These are phyloP conservation scores for Citrullus colocynthis DNA, from an alignment of 306 rosid genomes.

Conservation along the genomic window DNA sequence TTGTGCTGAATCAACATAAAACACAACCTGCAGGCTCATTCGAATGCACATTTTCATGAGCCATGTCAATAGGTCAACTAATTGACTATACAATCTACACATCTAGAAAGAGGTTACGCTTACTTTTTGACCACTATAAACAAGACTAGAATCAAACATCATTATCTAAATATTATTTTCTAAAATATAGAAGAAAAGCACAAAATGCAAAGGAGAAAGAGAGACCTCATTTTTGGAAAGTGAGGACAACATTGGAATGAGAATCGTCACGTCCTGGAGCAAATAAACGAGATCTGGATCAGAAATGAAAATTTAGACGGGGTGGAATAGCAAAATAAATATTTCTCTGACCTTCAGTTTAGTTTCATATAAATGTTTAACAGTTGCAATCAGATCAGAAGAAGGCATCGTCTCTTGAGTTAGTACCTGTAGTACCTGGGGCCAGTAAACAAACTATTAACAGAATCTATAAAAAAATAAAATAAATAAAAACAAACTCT, in stretches of 20 bases:
- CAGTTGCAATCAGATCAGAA: constrained; percentile 72
- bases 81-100: background rate
- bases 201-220: background rate
- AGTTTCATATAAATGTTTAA: constrained; percentile 83
- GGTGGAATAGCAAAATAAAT: constrained; percentile 8
- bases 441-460: constrained; percentile 20
- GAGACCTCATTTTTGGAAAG: constrained; percentile 84
- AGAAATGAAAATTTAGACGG: constrained; percentile 2
- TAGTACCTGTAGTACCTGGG: constrained; percentile 80
- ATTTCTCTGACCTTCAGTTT: constrained; percentile 51
- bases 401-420: constrained; percentile 75
- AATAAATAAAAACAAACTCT: background rate
- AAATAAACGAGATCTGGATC: constrained; percentile 15
- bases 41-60: background rate
- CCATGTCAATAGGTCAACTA: background rate
- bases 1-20: background rate
- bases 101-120: background rate
- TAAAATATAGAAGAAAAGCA: constrained; percentile 11
- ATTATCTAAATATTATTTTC: background rate
- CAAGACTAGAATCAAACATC: background rate
- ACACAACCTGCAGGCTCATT: background rate
- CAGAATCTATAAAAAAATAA: background rate
- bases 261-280: constrained; percentile 92
- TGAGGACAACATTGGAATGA: constrained; percentile 80
- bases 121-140: background rate